Conservation (phyloP, 169 alveolate species). For the Haemoproteus tartakovskyi region DNA sequence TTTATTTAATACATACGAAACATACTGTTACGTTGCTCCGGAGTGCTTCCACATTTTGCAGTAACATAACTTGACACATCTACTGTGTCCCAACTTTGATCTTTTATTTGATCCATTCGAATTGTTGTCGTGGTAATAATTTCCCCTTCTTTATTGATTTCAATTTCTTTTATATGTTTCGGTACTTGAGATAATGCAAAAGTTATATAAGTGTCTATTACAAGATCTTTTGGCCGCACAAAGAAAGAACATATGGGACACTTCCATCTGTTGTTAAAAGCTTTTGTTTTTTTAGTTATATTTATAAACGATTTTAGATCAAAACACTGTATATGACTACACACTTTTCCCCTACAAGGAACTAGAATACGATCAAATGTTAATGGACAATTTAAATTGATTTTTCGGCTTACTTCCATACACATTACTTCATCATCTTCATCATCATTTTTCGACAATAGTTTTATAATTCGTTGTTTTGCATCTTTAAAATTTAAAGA, state of each 20-base stretch:
- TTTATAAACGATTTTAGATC: constrained; percentile 86
- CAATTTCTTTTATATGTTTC: constrained; percentile 65
- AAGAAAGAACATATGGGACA: constrained; percentile 89
- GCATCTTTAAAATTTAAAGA: constrained; percentile 66
- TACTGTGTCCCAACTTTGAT: too few relatives aligned
- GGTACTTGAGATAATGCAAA: constrained; percentile 71
- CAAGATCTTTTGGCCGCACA: constrained; percentile 84
- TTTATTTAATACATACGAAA: too few relatives aligned
- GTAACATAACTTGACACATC: too few relatives aligned
- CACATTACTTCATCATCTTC: constrained; percentile 86
- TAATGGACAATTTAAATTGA: constrained; percentile 81
- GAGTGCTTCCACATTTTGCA: too few relatives aligned
- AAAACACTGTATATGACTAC: constrained; percentile 90
- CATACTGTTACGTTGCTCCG: too few relatives aligned
- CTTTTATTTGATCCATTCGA: too few relatives aligned
- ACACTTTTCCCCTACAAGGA: constrained; percentile 88
- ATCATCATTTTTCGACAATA: constrained; percentile 68
- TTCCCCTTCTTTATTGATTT: constrained; percentile 56
- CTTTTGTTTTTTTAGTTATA: constrained; percentile 86
- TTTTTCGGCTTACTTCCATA: constrained; percentile 75
- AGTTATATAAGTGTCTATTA: constrained; percentile 83
- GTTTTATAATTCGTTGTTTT: constrained; percentile 58
- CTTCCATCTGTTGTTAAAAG: constrained; percentile 90
- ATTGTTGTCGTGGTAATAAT: too few relatives aligned
- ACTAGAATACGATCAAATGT: constrained; percentile 82